These are phyloP conservation scores for Hypomyces rosellus DNA, from an alignment of 2,329 filamentous ascomycete species.

Conservation along the genomic window DNA sequence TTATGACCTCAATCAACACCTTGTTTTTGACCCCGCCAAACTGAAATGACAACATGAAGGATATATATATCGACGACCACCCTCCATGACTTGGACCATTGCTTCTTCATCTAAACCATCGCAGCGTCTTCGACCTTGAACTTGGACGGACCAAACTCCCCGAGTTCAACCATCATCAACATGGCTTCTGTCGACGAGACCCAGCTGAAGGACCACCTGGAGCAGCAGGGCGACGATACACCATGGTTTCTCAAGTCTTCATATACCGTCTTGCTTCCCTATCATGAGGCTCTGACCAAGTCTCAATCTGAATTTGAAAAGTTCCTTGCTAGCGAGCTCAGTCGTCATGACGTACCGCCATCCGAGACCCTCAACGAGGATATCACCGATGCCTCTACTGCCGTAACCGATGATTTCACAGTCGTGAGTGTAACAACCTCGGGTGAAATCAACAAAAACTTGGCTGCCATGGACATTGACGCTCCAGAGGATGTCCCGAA, in stretches of 20 bases:
- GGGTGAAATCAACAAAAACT: slow-evolving; percentile 15
- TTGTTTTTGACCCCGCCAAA: too few species aligned
- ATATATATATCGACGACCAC: too few species aligned
- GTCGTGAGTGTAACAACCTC: slow-evolving; percentile 21
- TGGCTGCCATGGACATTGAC: slow-evolving; percentile 9
- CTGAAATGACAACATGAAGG: too few species aligned
- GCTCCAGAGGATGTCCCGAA: neutral
- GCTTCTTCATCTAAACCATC: too few species aligned
- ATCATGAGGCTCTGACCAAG: slow-evolving; percentile 27
- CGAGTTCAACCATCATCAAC: neutral
- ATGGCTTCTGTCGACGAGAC: neutral
- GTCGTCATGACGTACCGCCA: slow-evolving; percentile 8
- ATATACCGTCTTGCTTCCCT: slow-evolving; percentile 33
- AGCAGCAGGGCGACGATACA: neutral
- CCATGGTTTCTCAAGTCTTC: slow-evolving; percentile 35
- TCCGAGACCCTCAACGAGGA: neutral
- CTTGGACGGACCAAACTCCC: too few species aligned
- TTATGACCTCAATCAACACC: too few species aligned
- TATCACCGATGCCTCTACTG: neutral
- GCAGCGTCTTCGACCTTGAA: too few species aligned
- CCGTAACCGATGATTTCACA: slow-evolving; percentile 21
- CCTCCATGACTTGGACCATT: too few species aligned
- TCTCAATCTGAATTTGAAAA: slow-evolving; percentile 27
- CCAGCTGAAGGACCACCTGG: neutral
- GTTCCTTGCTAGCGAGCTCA: slow-evolving; percentile 24